Evolutionary conservation across 148 eudicot species (phyloP).

Genomic region (Fagopyrum homotropicum): DNA sequence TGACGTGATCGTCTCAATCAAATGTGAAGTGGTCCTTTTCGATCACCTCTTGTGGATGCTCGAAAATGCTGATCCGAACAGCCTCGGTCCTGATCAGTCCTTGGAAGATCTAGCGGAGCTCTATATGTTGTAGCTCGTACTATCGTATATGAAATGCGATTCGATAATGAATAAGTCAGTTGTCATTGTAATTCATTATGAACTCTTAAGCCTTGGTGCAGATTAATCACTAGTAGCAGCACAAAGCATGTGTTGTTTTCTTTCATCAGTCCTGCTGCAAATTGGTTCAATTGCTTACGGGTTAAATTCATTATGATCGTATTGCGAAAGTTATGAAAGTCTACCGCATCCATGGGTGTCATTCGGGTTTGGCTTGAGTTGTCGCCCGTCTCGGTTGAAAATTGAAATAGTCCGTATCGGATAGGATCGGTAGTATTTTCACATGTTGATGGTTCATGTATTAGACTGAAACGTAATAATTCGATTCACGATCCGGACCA

Average conservation of each 20-base stretch:
- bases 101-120: conserved; percentile 66
- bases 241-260: background rate
- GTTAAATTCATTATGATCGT: too few relatives aligned
- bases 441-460: too few relatives aligned
- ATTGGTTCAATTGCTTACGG: background rate
- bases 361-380: too few relatives aligned
- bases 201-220: background rate
- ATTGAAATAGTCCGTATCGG: too few relatives aligned
- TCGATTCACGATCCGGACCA: too few relatives aligned
- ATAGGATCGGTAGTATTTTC: too few relatives aligned
- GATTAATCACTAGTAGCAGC: background rate
- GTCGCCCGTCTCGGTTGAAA: too few relatives aligned
- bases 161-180: background rate
- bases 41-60: conserved; percentile 89
- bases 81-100: conserved; percentile 35
- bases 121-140: conserved; percentile 24
- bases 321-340: too few relatives aligned
- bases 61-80: conserved; percentile 53
- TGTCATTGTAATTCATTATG: background rate
- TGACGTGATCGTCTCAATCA: conserved; percentile 23
- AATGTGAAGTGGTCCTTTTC: conserved; percentile 80
- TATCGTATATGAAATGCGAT: background rate
- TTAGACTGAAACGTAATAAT: too few relatives aligned
- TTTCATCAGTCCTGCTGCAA: background rate
- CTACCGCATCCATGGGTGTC: too few relatives aligned